Evolutionary conservation across 176 grass and related monocot species (phyloP).

Genomic region (Cymbopogon citratus): DNA sequence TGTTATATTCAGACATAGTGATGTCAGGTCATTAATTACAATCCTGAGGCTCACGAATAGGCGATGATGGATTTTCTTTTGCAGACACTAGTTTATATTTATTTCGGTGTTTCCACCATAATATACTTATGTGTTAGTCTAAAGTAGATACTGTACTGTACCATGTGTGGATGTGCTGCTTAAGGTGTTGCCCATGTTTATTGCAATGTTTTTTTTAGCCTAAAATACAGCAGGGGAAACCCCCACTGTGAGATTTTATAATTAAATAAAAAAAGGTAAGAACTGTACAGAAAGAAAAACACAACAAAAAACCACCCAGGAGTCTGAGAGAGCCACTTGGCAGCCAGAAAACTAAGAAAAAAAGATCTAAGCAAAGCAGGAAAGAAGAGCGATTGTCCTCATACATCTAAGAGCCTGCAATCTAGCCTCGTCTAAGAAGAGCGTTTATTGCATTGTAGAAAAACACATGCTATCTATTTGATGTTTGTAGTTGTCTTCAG

Average conservation of each 20-base stretch:
- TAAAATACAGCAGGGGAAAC: too few relatives aligned
- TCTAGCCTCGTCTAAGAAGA: too few relatives aligned
- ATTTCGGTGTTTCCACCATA: background rate
- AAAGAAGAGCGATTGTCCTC: too few relatives aligned
- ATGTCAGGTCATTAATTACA: constrained; percentile 18
- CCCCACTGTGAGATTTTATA: too few relatives aligned
- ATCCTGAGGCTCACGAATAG: background rate
- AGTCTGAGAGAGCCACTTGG: too few relatives aligned
- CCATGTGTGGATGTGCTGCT: background rate
- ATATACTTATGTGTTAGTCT: background rate
- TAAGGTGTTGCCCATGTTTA: background rate
- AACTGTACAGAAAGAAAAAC: too few relatives aligned
- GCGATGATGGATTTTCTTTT: background rate
- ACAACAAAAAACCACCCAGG: too few relatives aligned
- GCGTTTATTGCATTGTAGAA: background rate
- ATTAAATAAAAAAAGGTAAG: too few relatives aligned
- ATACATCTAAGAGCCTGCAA: too few relatives aligned
- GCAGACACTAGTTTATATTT: constrained; percentile 4
- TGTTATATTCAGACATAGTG: background rate
- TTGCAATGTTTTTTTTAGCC: too few relatives aligned
- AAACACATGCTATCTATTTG: background rate
- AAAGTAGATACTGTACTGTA: background rate
- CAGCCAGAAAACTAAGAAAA: too few relatives aligned
- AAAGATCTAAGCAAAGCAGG: too few relatives aligned
- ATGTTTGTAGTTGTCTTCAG: background rate